Conservation (phyloP, 73 alveolate species). For the Symbiodinium pilosum region DNA sequence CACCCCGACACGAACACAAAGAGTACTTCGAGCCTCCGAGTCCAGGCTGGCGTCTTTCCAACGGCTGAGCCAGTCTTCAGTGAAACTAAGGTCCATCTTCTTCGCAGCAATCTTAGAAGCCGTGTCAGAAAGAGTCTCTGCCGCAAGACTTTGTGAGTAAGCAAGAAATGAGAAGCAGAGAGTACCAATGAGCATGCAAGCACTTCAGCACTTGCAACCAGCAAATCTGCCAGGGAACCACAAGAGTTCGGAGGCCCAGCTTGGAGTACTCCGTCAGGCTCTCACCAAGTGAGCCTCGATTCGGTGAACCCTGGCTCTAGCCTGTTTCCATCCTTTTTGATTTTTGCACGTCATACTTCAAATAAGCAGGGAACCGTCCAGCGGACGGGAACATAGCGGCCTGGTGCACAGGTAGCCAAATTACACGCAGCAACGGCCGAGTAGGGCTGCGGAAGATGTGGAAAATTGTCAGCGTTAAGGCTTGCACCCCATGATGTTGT, state of each 20-base stretch:
- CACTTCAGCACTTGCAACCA: neutral
- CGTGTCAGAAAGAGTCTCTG: no score
- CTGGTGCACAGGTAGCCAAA: neutral
- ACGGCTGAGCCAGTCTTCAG: slow-evolving; percentile 83
- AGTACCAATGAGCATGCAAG: no score
- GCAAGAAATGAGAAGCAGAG: no score
- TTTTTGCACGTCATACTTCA: neutral
- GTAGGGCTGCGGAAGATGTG: no score
- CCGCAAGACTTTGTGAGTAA: no score
- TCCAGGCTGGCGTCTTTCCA: slow-evolving; percentile 81
- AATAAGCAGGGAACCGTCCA: slow-evolving; percentile 7
- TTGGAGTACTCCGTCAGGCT: slow-evolving; percentile 79
- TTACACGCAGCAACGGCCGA: neutral
- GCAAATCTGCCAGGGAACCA: neutral
- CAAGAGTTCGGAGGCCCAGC: slow-evolving; percentile 94
- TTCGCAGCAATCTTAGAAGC: slow-evolving; percentile 80
- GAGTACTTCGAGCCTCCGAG: neutral
- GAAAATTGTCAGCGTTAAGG: neutral
- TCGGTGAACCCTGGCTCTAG: no score
- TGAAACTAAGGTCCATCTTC: slow-evolving; percentile 72
- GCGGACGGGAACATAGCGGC: slow-evolving; percentile 76
- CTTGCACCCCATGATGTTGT: slow-evolving; percentile 81
- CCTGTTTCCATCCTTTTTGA: neutral
- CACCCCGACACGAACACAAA: neutral
- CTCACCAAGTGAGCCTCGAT: slow-evolving; percentile 45